Base-by-base conservation (phyloP, 1,284 basidiomycete species). In the Ganoderma lucidum region DNA sequence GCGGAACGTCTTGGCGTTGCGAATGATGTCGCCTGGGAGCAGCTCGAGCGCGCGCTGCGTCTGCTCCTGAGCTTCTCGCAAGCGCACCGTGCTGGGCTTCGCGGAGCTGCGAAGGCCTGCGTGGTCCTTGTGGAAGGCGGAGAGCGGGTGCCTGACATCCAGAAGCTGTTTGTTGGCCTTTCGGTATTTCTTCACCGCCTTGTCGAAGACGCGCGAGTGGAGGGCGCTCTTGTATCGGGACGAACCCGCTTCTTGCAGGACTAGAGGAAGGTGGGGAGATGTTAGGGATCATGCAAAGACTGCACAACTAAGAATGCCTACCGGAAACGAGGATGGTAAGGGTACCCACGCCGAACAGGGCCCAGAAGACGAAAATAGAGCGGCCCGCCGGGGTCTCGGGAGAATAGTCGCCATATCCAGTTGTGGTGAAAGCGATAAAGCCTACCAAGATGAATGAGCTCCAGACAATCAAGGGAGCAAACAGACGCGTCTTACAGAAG, bases 341-440 rank as follows among this genome's bases (percentile, higher is more conserved):
- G 0, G 91, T 88, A 1, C 85, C 92, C 23, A 95, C 90, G 30
- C 93, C 93, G 10, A 93, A 80, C 58, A 96, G 79, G 0, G 93
- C 91, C 94, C 94, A 96, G 9, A 90, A 87, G 64, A 95, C 87
- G 78, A 96, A 96, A 61, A 96, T 85, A 6, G 90, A 88, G 32
- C 93, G 86, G 3, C 94, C 94, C 6, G 90, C 87, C 15, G 90
- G 86, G 0, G 90, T 89, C 53, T 79, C 77, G 0, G 92, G 92
- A 0, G 85, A 76, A 42, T 85, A 83, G 73, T 95, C 93, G 9
- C 93, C 92, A 75, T 91, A 94, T 3, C 93, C 92, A 30, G 92
- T 87, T 0, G 89, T 91, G 0, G 86, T 86, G 78, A 93, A 92
- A 10, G 89, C 78, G 48, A 90, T 81, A 74, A 90, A 78, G 56